These are phyloP conservation scores for Rhizophora mangle DNA, from an alignment of 345 rosid genomes.

Conservation along the genomic window DNA sequence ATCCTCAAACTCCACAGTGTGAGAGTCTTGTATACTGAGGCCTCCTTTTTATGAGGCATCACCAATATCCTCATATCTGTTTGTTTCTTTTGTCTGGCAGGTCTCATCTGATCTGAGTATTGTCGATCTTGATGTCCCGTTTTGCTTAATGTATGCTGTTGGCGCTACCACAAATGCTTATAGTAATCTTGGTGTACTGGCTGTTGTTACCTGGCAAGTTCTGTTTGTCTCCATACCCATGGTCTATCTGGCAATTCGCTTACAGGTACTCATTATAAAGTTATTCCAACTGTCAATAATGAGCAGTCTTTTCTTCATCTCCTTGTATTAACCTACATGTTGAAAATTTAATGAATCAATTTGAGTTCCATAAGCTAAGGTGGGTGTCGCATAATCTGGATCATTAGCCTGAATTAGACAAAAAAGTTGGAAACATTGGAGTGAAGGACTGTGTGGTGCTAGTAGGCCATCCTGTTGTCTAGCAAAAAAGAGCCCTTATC, in stretches of 20 bases:
- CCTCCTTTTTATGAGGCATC: not conserved
- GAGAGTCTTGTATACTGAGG: too few species aligned
- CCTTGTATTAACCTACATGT: too few species aligned
- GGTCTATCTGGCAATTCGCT: constrained; percentile 55
- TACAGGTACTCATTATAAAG: constrained; percentile 53
- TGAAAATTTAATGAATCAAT: not conserved
- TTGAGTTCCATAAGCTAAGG: not conserved
- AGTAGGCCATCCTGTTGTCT: not conserved
- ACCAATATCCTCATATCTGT: not conserved
- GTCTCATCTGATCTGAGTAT: constrained; percentile 85
- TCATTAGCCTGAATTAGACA: not conserved
- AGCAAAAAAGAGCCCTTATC: not conserved
- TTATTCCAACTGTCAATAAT: not conserved
- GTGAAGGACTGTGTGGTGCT: not conserved
- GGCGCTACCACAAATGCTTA: constrained; percentile 60
- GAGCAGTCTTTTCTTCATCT: too few species aligned
- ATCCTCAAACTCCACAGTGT: too few species aligned
- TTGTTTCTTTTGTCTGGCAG: constrained; percentile 24
- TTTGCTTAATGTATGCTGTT: constrained; percentile 55
- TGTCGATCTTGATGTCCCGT: constrained; percentile 85
- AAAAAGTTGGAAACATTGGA: not conserved
- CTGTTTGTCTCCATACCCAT: constrained; percentile 73
- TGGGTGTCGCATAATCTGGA: not conserved
- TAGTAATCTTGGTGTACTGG: constrained; percentile 71
- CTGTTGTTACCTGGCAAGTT: constrained; percentile 88